Evolutionary conservation across 768 basidiomycete genomes (phyloP), one percentile per base, ranked within the genome.

Genomic region (Rhodotorula graminis): DNA sequence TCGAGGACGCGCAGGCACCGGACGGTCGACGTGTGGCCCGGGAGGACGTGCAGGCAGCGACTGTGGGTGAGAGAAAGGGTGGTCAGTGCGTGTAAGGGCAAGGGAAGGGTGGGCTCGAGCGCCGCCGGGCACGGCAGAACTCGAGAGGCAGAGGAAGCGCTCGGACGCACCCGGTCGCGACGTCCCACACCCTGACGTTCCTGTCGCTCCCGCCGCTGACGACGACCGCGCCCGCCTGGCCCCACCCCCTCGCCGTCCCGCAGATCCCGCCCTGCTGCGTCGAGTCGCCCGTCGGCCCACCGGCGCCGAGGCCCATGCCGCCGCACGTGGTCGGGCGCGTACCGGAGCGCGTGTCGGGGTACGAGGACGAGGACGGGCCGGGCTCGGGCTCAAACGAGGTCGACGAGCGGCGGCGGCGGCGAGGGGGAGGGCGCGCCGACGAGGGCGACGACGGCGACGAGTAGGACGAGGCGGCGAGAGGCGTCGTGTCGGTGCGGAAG

Each of bases 141-240:
- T 29, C 8, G 18, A 27, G 25, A n/a, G n/a, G n/a, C n/a, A n/a
- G n/a, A n/a, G n/a, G n/a, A n/a, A n/a, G n/a, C n/a, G n/a, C 11
- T 3, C 55, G 46, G 19, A 80, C 87, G 61, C 78, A 94, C 89
- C 93, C 93, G 27, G 90, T 87, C 63, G 86, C 84, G 14, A 90
- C 86, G 79, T 96, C 92, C 94, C 94, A 97, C 0, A 99, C 91
- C 49, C 89, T 84, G n/a, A 99, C 82, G 58, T 87, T 86, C 76
- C 93, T 89, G 79, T 99, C 95, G 77, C 95, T 96, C 10, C 93
- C 94, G 2, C 91, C 94, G 71, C 90, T 93, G 33, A 98, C 89
- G 29, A 95, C 87, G 11, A 96, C 82, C 14, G 91, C 84, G 61
- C 87, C 87, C 3, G 88, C 87, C 79, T 94, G 91, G 0, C 94